A percentile compares a stretch with the other conserved stretches of the same genome.
These are phyloP conservation scores for Zarea fungicola DNA, from an alignment of 2,329 filamentous ascomycete genomes.

Conservation along the genomic window DNA sequence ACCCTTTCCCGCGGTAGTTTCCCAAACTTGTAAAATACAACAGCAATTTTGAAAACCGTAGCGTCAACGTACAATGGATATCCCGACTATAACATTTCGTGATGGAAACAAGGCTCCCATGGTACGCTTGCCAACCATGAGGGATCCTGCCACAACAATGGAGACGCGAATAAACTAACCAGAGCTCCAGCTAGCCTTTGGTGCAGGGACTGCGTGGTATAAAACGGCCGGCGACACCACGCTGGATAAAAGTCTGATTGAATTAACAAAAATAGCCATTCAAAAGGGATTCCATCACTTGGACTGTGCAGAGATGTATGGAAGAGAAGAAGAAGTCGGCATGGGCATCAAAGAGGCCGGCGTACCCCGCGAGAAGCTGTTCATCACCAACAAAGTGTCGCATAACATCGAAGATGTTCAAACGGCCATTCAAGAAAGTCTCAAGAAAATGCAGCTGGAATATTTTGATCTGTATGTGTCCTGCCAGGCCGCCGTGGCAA, in stretches of 20 bases:
- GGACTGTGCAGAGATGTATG: constrained; percentile 57
- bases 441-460: constrained; percentile 3
- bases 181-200: constrained; percentile 6
- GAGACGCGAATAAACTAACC: background rate
- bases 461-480: constrained; percentile 7
- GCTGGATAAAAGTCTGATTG: background rate
- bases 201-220: constrained; percentile 10
- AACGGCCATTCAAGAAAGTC: background rate
- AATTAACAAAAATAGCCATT: constrained; percentile 28
- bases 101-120: constrained; percentile 8
- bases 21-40: no score
- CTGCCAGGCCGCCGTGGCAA: background rate
- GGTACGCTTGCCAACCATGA: background rate
- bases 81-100: no score
- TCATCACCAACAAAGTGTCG: constrained; percentile 47
- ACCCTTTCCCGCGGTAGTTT: no score
- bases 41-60: no score
- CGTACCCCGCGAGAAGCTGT: constrained; percentile 40
- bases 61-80: no score
- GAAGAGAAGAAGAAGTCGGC: constrained; percentile 43
- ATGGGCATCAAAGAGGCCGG: constrained; percentile 41
- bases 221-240: constrained; percentile 4
- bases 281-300: constrained; percentile 56
- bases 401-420: constrained; percentile 2
- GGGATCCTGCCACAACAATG: background rate